These are phyloP conservation scores for Ambispora gerdemannii DNA, from an alignment of 192 early-diverging fungal species.

Conservation along the genomic window DNA sequence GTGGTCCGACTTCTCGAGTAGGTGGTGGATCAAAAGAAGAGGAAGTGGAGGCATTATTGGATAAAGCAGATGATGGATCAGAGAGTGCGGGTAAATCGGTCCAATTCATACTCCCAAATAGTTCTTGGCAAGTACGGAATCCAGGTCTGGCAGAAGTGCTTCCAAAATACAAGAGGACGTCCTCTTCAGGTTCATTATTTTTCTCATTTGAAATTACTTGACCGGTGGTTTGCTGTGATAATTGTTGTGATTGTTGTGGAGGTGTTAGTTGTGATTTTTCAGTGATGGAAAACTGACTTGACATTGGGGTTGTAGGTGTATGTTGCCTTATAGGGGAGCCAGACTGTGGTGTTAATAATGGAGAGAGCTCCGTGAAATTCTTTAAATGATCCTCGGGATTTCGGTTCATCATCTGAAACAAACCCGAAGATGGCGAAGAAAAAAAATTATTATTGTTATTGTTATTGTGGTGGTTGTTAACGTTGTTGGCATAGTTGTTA, in stretches of 20 bases:
- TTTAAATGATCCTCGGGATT: neutral
- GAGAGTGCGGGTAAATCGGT: neutral
- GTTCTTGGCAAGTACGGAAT: neutral
- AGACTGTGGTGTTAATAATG: neutral
- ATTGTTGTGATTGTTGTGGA: no score
- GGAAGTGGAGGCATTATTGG: neutral
- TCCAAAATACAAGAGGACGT: neutral
- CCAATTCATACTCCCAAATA: neutral
- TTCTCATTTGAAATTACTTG: no score
- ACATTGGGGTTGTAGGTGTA: neutral
- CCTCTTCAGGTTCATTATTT: neutral
- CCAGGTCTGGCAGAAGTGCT: slow-evolving; percentile 15
- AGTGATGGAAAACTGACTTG: neutral
- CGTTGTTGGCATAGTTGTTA: no score
- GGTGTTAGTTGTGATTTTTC: neutral
- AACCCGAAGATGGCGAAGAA: neutral
- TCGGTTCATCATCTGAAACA: neutral
- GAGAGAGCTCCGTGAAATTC: neutral
- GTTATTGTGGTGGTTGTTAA: neutral
- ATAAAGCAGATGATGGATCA: neutral
- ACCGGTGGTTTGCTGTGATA: no score
- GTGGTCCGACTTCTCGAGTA: no score
- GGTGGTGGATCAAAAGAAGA: neutral
- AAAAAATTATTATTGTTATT: neutral
- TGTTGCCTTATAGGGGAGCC: neutral